phyloP scores from a whole-genome alignment of 1,284 basidiomycete species.

The Ganoderma meredithae region DNA sequence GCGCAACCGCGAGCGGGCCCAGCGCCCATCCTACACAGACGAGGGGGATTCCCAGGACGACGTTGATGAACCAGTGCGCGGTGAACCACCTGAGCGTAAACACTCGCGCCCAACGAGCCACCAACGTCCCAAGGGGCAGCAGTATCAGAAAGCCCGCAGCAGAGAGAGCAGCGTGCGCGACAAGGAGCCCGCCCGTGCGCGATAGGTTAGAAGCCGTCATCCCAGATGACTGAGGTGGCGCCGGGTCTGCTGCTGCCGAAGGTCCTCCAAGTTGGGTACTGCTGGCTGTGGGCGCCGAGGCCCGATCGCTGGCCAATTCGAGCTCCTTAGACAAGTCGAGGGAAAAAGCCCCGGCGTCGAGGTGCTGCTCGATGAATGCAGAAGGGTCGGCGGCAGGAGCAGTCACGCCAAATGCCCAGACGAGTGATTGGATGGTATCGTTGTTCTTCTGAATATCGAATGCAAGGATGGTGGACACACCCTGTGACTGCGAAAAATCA shows the following conservation, averaged over 20 bases:
- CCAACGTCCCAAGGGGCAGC: constrained; percentile 63
- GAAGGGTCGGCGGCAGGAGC: constrained; percentile 51
- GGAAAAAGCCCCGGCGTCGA: constrained; percentile 52
- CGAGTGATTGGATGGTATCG: constrained; percentile 49
- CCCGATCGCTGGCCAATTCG: constrained; percentile 25
- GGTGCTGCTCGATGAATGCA: constrained; percentile 53
- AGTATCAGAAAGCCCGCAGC: constrained; percentile 67
- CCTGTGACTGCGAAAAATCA: constrained; percentile 25
- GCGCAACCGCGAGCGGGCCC: constrained; percentile 56
- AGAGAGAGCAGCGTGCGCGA: constrained; percentile 61
- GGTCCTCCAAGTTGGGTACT: neutral
- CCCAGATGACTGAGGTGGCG: constrained; percentile 23
- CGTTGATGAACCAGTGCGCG: constrained; percentile 57
- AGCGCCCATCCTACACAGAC: constrained; percentile 59
- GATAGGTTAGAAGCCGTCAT: constrained; percentile 14
- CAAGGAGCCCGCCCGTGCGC: constrained; percentile 50
- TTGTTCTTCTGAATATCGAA: constrained; percentile 37
- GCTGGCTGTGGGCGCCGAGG: constrained; percentile 9
- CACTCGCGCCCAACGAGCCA: constrained; percentile 67
- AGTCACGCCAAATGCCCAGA: constrained; percentile 62
- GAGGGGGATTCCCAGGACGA: constrained; percentile 56
- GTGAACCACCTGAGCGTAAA: constrained; percentile 67
- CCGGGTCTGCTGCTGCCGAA: constrained; percentile 10
- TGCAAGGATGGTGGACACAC: constrained; percentile 32
- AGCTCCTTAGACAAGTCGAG: constrained; percentile 55